phyloP scores from a whole-genome alignment of 257 asterid genomes.

The Penstemon newberryi region DNA sequence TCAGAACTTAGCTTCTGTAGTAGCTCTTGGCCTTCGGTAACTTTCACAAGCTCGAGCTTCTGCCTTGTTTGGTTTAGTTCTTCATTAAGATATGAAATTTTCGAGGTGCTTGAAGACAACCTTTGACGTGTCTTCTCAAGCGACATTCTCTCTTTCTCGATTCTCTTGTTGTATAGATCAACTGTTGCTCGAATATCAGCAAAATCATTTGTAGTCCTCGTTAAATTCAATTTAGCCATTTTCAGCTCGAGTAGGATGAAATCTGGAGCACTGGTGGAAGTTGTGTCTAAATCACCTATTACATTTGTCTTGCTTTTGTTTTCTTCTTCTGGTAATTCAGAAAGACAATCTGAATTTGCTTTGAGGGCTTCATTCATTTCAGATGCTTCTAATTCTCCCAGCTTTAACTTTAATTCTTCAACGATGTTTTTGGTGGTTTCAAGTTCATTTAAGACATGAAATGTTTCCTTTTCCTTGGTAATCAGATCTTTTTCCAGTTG shows the following conservation, averaged over 20 bases:
- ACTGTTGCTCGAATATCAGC: slow-evolving; percentile 76
- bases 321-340: slow-evolving; percentile 25
- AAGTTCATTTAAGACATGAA: slow-evolving; percentile 69
- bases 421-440: slow-evolving; percentile 58
- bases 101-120: slow-evolving; percentile 53
- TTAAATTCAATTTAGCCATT: slow-evolving; percentile 72
- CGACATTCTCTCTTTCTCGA: slow-evolving; percentile 76
- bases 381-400: slow-evolving; percentile 57
- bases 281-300: slow-evolving; percentile 26
- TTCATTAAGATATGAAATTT: slow-evolving; percentile 57
- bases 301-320: slow-evolving; percentile 12
- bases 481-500: slow-evolving; percentile 64
- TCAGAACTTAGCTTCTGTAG: slow-evolving; percentile 69
- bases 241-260: slow-evolving; percentile 68
- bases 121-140: slow-evolving; percentile 82
- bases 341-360: slow-evolving; percentile 19
- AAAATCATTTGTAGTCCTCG: slow-evolving; percentile 67
- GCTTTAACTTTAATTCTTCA: slow-evolving; percentile 59
- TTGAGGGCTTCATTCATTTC: slow-evolving; percentile 43
- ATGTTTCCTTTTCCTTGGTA: slow-evolving; percentile 79
- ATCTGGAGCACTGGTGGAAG: slow-evolving; percentile 63
- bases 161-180: slow-evolving; percentile 63
- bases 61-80: slow-evolving; percentile 57
- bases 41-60: slow-evolving; percentile 40
- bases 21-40: slow-evolving; percentile 27